Percentiles rank a stretch among this genome's conserved stretches.
Conservation (phyloP, 2,329 filamentous ascomycete species). For the Claviceps pazoutovae region DNA sequence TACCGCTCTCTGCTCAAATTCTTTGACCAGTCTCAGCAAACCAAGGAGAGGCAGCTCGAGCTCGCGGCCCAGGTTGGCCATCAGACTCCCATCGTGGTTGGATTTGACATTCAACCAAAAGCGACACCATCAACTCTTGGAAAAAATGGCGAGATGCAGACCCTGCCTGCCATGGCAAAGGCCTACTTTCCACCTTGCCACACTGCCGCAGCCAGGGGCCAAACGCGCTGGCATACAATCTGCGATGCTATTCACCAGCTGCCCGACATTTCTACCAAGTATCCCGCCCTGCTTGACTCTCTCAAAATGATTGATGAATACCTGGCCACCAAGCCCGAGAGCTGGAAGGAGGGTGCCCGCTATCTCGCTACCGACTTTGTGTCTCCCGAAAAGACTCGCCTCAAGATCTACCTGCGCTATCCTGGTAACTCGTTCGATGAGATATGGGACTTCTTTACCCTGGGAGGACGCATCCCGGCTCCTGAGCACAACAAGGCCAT, state of each 20-base stretch:
- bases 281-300: not conserved
- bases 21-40: not conserved
- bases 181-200: not conserved
- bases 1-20: not conserved
- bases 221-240: not conserved
- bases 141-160: not conserved
- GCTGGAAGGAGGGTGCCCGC: not conserved
- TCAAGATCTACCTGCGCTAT: conserved; percentile 1
- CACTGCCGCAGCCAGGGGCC: not conserved
- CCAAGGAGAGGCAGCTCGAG: not conserved
- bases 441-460: not conserved
- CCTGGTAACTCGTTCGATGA: not conserved
- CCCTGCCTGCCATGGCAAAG: not conserved
- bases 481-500: not conserved
- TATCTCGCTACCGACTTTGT: not conserved
- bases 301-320: not conserved
- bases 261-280: not conserved
- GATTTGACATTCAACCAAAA: not conserved
- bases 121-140: not conserved
- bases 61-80: not conserved
- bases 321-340: not conserved
- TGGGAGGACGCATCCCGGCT: not conserved
- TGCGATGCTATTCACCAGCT: not conserved
- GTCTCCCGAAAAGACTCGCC: not conserved
- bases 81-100: not conserved